Percentiles rank a stretch among this genome's conserved stretches.
These are phyloP conservation scores for Aspergillus amoenus DNA, from an alignment of 2,329 filamentous ascomycete species.

Conservation along the genomic window DNA sequence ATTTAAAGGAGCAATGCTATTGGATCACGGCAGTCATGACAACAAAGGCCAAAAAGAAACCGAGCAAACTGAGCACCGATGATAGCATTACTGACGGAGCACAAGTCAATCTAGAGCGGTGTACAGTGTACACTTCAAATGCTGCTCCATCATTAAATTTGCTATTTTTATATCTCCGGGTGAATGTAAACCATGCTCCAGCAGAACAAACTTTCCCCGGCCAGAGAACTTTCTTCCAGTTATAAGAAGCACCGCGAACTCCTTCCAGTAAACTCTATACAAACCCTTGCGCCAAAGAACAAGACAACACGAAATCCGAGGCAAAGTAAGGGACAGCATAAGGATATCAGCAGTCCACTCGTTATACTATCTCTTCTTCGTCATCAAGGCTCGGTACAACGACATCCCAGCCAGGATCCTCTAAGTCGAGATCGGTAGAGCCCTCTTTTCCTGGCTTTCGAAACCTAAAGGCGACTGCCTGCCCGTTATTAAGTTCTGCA, in stretches of 20 bases:
- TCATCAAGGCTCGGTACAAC: constrained; percentile 36
- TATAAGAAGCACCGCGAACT: background rate
- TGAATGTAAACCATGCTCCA: background rate
- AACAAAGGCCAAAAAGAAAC: background rate
- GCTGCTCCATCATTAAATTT: background rate
- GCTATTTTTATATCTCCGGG: background rate
- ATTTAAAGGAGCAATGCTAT: background rate
- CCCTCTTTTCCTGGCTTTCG: constrained; percentile 19
- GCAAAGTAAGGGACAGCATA: background rate
- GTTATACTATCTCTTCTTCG: constrained; percentile 26
- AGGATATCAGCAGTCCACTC: background rate
- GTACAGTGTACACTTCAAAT: background rate
- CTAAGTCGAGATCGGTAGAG: constrained; percentile 26
- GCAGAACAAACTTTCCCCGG: background rate
- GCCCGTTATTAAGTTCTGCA: constrained; percentile 30
- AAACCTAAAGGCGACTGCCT: constrained; percentile 38
- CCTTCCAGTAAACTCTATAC: background rate
- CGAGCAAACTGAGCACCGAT: background rate
- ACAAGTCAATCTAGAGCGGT: no score
- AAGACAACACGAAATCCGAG: background rate
- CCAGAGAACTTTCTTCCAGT: background rate
- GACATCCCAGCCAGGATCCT: constrained; percentile 40
- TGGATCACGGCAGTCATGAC: background rate
- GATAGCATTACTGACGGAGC: background rate
- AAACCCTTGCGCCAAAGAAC: constrained; percentile 2